Conservation (phyloP, 2,329 filamentous ascomycete species). For the Magnaporthales sp. region DNA sequence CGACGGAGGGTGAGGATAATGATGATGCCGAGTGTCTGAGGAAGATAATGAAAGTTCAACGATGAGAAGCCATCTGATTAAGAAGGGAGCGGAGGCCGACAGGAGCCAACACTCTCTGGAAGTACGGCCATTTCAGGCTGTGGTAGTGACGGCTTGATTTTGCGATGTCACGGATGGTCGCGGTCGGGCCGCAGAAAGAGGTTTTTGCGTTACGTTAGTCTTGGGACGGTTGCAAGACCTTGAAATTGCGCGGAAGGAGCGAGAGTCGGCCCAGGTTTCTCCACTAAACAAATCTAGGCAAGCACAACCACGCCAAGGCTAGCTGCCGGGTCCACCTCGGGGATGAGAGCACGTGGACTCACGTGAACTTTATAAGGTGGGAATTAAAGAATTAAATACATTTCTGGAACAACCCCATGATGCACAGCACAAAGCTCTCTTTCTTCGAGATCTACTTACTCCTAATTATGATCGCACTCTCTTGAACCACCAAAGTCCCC, state of each 20-base stretch:
- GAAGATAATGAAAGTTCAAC: not conserved
- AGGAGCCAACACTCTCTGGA: not conserved
- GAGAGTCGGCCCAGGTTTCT: not conserved
- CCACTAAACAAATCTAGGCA: not conserved
- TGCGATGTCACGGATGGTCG: not conserved
- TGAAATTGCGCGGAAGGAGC: not conserved
- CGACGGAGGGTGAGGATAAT: not conserved
- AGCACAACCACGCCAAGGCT: not conserved
- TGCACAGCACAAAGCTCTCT: too few relatives aligned
- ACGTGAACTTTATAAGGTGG: not conserved
- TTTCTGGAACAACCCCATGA: too few relatives aligned
- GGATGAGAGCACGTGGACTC: not conserved
- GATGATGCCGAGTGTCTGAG: not conserved
- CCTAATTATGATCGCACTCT: too few relatives aligned
- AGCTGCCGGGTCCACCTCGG: not conserved
- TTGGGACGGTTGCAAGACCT: not conserved
- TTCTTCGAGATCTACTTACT: too few relatives aligned
- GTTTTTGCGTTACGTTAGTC: not conserved
- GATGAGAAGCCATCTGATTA: not conserved
- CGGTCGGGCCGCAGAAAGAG: not conserved
- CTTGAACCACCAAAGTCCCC: too few relatives aligned
- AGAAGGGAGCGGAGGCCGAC: not conserved
- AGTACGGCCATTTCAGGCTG: not conserved
- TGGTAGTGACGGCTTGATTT: not conserved
- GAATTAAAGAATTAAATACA: too few relatives aligned